Base-by-base conservation (phyloP, 2,329 filamentous ascomycete genomes). In the Neurospora sp. region DNA sequence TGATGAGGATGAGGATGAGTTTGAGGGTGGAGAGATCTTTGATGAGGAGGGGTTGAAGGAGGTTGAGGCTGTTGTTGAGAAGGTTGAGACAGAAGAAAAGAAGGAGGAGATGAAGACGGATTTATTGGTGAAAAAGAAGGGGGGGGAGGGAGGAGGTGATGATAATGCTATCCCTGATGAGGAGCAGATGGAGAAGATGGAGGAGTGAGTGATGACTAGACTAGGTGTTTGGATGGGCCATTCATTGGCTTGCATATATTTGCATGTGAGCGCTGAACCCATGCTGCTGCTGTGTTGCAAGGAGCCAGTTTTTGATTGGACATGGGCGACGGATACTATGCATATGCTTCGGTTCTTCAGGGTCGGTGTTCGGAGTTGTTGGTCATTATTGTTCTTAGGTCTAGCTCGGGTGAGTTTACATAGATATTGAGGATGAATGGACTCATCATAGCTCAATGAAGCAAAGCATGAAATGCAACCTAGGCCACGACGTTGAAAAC, bases 41-140 rank as follows among this genome's bases (percentile, higher is more conserved):
- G 52, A 62, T 62, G 52, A 62, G 15, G 52, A 62, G 52, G 52
- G 52, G 15, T 62, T 62, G 65, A 72, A 72, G 66, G 37, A 71
- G 67, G 70, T 71, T 36, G 65, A 74, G 41, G 75, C 74, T 8
- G 75, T 76, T 33, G 74, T 73, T 1, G 75, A 74, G 0, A 62
- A 62, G 23, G 52, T 33, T 33, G 23, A 33, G 46, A 70, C 71
- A 19, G 72, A 70, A 68, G 67, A 72, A 71, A 72, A 71, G 52
- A 68, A 68, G 57, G 72, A 73, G 66, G 70, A 68, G 57, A 38
- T 72, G 0, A 68, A 70, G 69, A 71, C 46, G 69, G 52, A 72
- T 41, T 67, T 69, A 23, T 70, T 72, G 40, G 38, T 52, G 37
- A 69, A 75, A 66, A 72, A 62, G 52, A 62, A 33, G 28, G 12